These are phyloP conservation scores for Geum urbanum DNA, from an alignment of 306 rosid species.

Conservation along the genomic window DNA sequence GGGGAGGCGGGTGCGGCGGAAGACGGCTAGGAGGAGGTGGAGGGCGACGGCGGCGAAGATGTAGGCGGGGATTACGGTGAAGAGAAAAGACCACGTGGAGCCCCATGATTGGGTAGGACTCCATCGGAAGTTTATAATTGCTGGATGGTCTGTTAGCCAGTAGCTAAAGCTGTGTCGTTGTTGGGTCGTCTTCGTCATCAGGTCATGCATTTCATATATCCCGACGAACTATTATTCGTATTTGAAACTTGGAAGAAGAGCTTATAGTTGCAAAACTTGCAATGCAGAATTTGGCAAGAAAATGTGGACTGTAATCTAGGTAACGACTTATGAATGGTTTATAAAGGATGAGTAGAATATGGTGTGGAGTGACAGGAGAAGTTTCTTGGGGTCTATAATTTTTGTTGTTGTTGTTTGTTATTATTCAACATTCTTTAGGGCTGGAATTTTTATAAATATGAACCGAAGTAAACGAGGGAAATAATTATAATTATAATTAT, in stretches of 20 bases:
- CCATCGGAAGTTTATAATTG: constrained; percentile 57
- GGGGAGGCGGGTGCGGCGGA: constrained; percentile 32
- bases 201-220: background rate
- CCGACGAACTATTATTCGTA: no score
- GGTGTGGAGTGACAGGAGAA: background rate
- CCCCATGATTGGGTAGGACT: constrained; percentile 58
- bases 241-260: no score
- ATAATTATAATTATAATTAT: background rate
- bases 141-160: constrained; percentile 57
- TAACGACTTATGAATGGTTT: background rate
- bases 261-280: no score
- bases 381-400: background rate
- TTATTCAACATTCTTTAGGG: background rate
- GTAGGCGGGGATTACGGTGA: constrained; percentile 46
- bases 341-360: background rate
- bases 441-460: background rate
- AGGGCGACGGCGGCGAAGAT: constrained; percentile 26
- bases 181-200: background rate
- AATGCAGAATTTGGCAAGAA: background rate
- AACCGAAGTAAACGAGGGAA: background rate
- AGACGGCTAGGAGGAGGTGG: constrained; percentile 38
- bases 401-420: background rate
- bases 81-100: constrained; percentile 63
- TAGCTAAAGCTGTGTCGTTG: constrained; percentile 21
- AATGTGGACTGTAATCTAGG: background rate